These are phyloP conservation scores for Botrytis cinerea DNA, from an alignment of 2,329 filamentous ascomycete species.

Conservation along the genomic window DNA sequence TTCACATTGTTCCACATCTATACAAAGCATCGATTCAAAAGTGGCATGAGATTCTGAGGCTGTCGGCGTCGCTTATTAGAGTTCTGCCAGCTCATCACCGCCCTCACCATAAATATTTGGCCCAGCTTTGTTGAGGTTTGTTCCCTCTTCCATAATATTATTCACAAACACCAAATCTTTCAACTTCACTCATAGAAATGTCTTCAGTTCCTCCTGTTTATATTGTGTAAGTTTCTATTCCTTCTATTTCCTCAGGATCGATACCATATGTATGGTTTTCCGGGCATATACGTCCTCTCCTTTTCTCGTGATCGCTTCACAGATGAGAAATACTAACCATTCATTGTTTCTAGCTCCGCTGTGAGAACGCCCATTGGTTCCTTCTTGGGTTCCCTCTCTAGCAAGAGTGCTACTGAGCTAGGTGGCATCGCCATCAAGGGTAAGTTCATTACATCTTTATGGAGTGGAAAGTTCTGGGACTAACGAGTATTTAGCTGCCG, in stretches of 20 bases:
- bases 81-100: slow-evolving; percentile 1
- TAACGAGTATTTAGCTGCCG: slow-evolving; percentile 56
- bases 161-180: slow-evolving; percentile 4
- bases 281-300: neutral
- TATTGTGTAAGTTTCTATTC: slow-evolving; percentile 60
- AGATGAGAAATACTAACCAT: slow-evolving; percentile 4
- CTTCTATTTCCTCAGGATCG: neutral
- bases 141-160: neutral
- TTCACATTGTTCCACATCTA: neutral
- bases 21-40: slow-evolving; percentile 10
- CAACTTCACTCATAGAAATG: slow-evolving; percentile 56
- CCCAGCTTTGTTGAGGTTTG: slow-evolving; percentile 17
- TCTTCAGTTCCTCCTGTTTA: slow-evolving; percentile 84
- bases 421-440: slow-evolving; percentile 92
- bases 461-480: neutral
- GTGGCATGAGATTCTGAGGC: slow-evolving; percentile 1
- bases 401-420: slow-evolving; percentile 81
- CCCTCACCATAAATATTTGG: neutral
- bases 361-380: slow-evolving; percentile 89
- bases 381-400: slow-evolving; percentile 91
- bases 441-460: slow-evolving; percentile 44
- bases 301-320: neutral
- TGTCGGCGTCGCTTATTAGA: neutral
- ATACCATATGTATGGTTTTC: neutral
- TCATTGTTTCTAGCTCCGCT: slow-evolving; percentile 53